These are phyloP conservation scores for Euryodendron excelsum DNA, from an alignment of 148 eudicot genomes.

Conservation along the genomic window DNA sequence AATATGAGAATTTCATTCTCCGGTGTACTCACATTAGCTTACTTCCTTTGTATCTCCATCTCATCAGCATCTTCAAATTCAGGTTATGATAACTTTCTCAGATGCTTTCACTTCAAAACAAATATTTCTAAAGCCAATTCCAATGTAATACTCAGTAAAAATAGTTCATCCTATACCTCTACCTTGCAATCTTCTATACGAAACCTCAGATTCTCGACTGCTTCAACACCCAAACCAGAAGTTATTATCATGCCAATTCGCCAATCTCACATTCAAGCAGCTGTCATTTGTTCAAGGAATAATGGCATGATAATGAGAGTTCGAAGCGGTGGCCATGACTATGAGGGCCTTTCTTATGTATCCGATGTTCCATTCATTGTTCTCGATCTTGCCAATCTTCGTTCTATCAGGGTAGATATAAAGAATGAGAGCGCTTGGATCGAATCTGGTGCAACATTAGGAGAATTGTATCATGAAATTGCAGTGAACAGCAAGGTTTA, in stretches of 20 bases:
- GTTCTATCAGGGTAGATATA: slow-evolving; percentile 20
- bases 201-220: neutral
- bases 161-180: neutral
- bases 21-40: neutral
- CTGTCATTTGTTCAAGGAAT: neutral
- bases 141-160: neutral
- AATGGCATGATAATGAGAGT: neutral
- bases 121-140: neutral
- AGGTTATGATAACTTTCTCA: neutral
- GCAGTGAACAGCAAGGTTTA: slow-evolving; percentile 23
- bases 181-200: neutral
- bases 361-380: slow-evolving; percentile 22
- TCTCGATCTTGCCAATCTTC: slow-evolving; percentile 36
- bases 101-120: neutral
- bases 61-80: neutral
- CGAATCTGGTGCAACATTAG: slow-evolving; percentile 30
- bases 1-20: neutral
- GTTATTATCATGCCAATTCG: neutral
- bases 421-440: slow-evolving; percentile 26
- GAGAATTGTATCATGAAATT: slow-evolving; percentile 33
- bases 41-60: neutral
- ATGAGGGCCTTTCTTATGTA: slow-evolving; percentile 37
- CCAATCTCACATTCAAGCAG: neutral
- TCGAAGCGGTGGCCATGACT: slow-evolving; percentile 53
- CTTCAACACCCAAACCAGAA: neutral